A percentile compares a stretch with the other conserved stretches of the same genome.
Conservation (phyloP, 768 basidiomycete species). For the Ramaria sp. region DNA sequence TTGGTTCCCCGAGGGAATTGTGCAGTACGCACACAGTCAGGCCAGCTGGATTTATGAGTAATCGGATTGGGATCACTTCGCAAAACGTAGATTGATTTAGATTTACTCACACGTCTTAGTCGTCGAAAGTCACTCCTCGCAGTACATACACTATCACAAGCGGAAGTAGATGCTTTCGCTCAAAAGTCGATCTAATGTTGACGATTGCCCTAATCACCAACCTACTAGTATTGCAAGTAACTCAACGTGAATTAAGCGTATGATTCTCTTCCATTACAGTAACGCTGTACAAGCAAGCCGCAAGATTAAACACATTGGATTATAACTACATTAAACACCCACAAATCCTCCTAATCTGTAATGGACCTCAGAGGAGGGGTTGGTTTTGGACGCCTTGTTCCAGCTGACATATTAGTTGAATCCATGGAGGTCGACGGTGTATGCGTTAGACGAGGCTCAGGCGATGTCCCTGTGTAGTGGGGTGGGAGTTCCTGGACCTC, state of each 20-base stretch:
- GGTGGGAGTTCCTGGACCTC: slow-evolving; percentile 2
- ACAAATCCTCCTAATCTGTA: not conserved
- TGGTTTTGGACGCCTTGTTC: not conserved
- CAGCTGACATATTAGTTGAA: not conserved
- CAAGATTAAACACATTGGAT: no score
- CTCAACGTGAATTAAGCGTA: no score
- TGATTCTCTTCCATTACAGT: no score
- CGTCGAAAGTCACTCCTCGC: no score
- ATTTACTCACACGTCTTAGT: not conserved
- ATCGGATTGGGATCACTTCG: slow-evolving; percentile 7
- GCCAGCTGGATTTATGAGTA: slow-evolving; percentile 77
- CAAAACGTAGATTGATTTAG: not conserved
- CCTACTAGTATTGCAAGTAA: no score
- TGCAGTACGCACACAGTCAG: slow-evolving; percentile 57
- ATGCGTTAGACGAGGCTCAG: not conserved
- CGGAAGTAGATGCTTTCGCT: no score
- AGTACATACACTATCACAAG: no score
- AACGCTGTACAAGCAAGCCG: no score
- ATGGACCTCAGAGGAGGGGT: not conserved
- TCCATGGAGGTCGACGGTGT: slow-evolving; percentile 3
- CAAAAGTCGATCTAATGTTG: no score
- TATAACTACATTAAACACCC: no score
- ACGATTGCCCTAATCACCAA: no score
- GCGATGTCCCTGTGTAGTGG: not conserved
- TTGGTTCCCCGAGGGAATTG: slow-evolving; percentile 85